phyloP scores from a whole-genome alignment of 345 rosid genomes.

The Rubroshorea leprosula region DNA sequence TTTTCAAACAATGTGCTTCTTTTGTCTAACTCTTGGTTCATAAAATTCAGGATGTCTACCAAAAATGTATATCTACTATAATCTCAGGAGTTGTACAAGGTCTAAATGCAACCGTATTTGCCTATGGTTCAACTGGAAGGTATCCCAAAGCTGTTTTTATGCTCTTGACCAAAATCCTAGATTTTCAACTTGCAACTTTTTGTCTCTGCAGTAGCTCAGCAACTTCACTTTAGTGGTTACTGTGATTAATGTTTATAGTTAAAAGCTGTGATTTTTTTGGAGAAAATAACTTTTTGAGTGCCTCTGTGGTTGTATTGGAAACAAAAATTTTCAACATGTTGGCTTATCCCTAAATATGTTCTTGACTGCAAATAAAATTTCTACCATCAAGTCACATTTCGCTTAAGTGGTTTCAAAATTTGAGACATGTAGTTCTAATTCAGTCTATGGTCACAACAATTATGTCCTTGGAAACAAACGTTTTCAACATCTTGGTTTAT shows the following conservation, averaged over 20 bases:
- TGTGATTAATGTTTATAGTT: no score
- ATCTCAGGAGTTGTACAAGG: slow-evolving; percentile 89
- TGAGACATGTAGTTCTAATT: neutral
- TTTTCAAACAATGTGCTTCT: neutral
- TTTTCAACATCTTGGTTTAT: neutral
- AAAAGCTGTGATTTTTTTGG: no score
- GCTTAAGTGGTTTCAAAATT: no score
- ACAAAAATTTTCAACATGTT: neutral
- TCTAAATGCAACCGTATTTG: slow-evolving; percentile 90
- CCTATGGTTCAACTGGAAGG: slow-evolving; percentile 99
- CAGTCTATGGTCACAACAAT: neutral
- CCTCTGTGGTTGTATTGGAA: no score
- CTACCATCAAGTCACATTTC: no score
- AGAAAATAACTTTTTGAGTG: no score
- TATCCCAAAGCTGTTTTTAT: slow-evolving; percentile 20
- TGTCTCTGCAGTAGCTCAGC: no score
- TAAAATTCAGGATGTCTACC: slow-evolving; percentile 60
- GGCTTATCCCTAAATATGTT: neutral
- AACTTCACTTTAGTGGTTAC: no score
- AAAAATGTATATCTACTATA: slow-evolving; percentile 50
- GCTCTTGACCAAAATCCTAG: neutral
- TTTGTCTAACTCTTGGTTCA: neutral
- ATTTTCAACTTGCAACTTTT: neutral
- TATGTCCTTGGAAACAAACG: neutral
- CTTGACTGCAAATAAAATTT: no score